Evolutionary conservation across 2,329 filamentous ascomycete species (phyloP), one percentile per base, ranked within the genome.

Genomic region (Trichoderma sp.): DNA sequence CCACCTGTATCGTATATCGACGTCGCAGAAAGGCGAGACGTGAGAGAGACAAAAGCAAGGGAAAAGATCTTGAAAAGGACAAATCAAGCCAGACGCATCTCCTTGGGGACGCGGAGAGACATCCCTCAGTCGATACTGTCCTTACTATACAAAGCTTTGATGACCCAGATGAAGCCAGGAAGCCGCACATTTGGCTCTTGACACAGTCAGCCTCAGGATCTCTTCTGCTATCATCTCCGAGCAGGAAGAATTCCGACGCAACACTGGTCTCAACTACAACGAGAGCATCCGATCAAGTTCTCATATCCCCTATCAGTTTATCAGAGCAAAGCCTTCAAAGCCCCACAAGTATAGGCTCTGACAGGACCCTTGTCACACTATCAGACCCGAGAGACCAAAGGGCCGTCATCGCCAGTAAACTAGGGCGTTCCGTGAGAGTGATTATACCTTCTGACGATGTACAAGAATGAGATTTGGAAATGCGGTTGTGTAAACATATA

Each of bases 1-100:
- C 79, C 11, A 79, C 79, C 21, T 83, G 80, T 56, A 76, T 83
- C 45, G 65, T 78, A 33, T 80, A 80, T 75, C 80, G 81, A 9
- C 80, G 81, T 4, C 79, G 79, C 18, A 81, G 77, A 75, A 80
- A 76, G 59, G 75, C 76, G 18, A 80, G 78, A 72, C 75, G 71
- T 18, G 77, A 79, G 31, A 75, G 71, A 14, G 76, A 79, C 21
- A 73, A 72, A 24, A 53, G 75, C 29, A 69, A 77, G 7, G 78
- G 77, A 31, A 76, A 77, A n/a, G 29, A 65, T 5, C 1, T n/a
- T 1, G 71, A 56, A 6, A 75, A 74, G 11, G 76, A 79, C 8
- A 71, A 74, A n/a, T 59, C 76, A 27, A 75, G 77, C 18, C 79
- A 79, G 38, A 74, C 76, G 31, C 2, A 35, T 14, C 66, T 71